Evolutionary conservation across 805 yeast genomes (phyloP).

Genomic region (Suhomyces prunicola): DNA sequence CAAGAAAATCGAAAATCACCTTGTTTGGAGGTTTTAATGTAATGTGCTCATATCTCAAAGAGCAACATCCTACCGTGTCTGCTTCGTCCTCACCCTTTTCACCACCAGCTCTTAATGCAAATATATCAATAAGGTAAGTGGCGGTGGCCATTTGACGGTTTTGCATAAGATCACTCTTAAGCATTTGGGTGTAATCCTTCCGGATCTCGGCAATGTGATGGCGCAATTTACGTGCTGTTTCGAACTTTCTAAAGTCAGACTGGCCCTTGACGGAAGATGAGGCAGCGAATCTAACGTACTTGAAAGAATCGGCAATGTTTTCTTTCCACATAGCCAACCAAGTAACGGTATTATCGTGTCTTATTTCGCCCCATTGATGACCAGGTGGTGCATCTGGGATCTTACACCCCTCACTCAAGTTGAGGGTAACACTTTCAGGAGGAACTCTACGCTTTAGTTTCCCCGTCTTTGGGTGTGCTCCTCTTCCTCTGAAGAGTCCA

Average conservation of each 20-base stretch:
- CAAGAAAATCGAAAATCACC: conserved; percentile 87
- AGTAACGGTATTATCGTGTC: conserved; percentile 84
- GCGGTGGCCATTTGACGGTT: conserved; percentile 93
- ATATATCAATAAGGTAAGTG: conserved; percentile 84
- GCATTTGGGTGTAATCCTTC: conserved; percentile 63
- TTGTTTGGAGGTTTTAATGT: conserved; percentile 80
- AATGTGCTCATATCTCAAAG: conserved; percentile 85
- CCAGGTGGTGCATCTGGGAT: conserved; percentile 85
- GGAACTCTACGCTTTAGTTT: conserved; percentile 78
- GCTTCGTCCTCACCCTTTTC: conserved; percentile 97
- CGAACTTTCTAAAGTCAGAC: conserved; percentile 88
- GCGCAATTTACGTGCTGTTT: conserved; percentile 84
- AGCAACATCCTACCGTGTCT: conserved; percentile 97
- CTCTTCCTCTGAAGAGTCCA: conserved; percentile 92
- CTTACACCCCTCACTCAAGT: conserved; percentile 67
- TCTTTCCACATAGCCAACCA: conserved; percentile 99
- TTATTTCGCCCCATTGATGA: conserved; percentile 85
- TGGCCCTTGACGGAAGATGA: conserved; percentile 88
- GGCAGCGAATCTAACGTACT: conserved; percentile 89
- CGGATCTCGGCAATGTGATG: conserved; percentile 70
- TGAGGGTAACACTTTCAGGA: conserved; percentile 88
- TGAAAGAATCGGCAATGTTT: conserved; percentile 76
- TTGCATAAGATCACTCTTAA: conserved; percentile 74
- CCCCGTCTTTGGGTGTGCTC: conserved; percentile 96
- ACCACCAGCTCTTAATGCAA: conserved; percentile 97